These are phyloP conservation scores for Dichotomopilus funicola DNA, from an alignment of 2,329 filamentous ascomycete genomes.

Conservation along the genomic window DNA sequence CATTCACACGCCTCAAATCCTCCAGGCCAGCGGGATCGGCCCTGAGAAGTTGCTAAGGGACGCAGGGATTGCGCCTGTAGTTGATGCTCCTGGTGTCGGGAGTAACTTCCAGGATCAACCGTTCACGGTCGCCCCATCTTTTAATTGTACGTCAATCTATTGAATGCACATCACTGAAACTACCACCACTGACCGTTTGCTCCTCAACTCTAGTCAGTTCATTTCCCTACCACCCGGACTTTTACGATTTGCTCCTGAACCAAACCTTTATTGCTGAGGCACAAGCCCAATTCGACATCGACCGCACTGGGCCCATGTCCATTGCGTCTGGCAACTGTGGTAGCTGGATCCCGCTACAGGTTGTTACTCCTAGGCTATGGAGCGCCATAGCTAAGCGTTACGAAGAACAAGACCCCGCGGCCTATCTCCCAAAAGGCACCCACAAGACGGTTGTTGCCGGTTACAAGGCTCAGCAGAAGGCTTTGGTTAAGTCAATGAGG, in stretches of 20 bases:
- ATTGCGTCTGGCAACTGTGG: constrained; percentile 25
- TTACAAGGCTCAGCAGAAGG: constrained; percentile 31
- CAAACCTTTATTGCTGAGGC: constrained; percentile 25
- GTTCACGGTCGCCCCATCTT: constrained; percentile 15
- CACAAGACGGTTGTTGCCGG: constrained; percentile 32
- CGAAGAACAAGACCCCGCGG: constrained; percentile 27
- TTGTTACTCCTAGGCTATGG: constrained; percentile 25
- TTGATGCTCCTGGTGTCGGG: constrained; percentile 55
- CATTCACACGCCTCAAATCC: constrained; percentile 37
- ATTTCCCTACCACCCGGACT: constrained; percentile 19
- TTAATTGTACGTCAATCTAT: constrained; percentile 9
- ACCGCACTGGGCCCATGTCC: constrained; percentile 25
- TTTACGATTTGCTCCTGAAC: constrained; percentile 21
- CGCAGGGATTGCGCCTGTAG: constrained; percentile 43
- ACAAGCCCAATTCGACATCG: constrained; percentile 20
- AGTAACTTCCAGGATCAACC: constrained; percentile 37
- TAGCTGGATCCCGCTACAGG: constrained; percentile 28
- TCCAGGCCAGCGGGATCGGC: constrained; percentile 38
- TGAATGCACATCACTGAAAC: not conserved
- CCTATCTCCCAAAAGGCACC: constrained; percentile 29
- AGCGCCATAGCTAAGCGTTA: constrained; percentile 24
- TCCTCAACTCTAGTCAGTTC: constrained; percentile 13
- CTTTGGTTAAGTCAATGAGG: constrained; percentile 20
- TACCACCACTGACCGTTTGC: not conserved
- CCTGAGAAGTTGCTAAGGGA: constrained; percentile 27